These are phyloP conservation scores for Nitzschia sp. DNA, from an alignment of 108 stramenopile genomes.

Conservation along the genomic window DNA sequence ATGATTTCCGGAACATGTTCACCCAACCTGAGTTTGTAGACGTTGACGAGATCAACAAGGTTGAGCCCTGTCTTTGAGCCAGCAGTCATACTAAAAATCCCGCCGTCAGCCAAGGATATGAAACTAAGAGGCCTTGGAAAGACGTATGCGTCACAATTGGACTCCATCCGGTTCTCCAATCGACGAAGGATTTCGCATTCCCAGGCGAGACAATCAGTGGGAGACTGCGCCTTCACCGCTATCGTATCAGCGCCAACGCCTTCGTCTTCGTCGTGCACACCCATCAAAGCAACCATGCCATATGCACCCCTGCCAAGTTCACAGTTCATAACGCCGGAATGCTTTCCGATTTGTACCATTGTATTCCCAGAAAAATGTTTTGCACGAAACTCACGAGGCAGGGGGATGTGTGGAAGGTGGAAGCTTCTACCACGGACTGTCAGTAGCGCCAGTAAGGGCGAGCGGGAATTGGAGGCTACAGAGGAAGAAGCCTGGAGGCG, in stretches of 20 bases:
- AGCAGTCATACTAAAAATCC: conserved; percentile 72
- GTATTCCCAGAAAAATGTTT: conserved; percentile 34
- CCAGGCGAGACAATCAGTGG: conserved; percentile 67
- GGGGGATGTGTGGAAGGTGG: conserved; percentile 19
- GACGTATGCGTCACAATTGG: conserved; percentile 33
- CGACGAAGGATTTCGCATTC: conserved; percentile 58
- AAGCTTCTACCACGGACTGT: conserved; percentile 21
- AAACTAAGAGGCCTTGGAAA: conserved; percentile 67
- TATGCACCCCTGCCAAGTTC: conserved; percentile 77
- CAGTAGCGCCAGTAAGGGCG: conserved; percentile 11
- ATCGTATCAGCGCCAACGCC: conserved; percentile 13
- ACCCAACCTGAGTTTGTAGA: conserved; percentile 53
- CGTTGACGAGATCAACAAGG: conserved; percentile 74
- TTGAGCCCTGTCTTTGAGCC: conserved; percentile 71
- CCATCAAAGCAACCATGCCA: conserved; percentile 67
- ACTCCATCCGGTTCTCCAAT: conserved; percentile 40
- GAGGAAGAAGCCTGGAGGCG: conserved; percentile 17
- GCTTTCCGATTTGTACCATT: conserved; percentile 49
- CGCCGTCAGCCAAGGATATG: conserved; percentile 65
- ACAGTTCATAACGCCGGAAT: conserved; percentile 37
- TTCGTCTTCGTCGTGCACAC: too few relatives aligned
- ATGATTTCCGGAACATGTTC: conserved; percentile 68
- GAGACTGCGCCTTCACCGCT: conserved; percentile 79
- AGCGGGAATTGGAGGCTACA: conserved; percentile 6
- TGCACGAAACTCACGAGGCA: conserved; percentile 28